These are phyloP conservation scores for Xylariaceae sp. DNA, from an alignment of 2,329 filamentous ascomycete genomes.

Conservation along the genomic window DNA sequence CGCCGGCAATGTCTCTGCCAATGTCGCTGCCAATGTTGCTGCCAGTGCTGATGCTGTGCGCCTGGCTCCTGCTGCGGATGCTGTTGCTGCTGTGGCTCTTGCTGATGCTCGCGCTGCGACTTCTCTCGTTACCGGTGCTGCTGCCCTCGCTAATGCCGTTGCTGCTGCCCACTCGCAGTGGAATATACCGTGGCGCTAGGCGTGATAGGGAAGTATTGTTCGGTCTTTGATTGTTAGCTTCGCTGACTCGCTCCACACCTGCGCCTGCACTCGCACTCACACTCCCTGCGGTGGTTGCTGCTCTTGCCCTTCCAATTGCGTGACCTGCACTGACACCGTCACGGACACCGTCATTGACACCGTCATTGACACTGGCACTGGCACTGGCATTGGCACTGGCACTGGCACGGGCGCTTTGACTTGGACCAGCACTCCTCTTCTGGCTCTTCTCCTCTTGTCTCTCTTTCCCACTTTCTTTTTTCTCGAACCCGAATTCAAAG, in stretches of 20 bases:
- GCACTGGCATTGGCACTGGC: slow-evolving; percentile 16
- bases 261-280: neutral
- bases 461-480: no score
- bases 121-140: neutral
- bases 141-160: neutral
- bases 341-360: neutral
- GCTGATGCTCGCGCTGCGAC: neutral
- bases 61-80: no score
- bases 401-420: no score
- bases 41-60: no score
- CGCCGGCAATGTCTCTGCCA: neutral
- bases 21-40: no score
- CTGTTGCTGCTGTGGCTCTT: neutral
- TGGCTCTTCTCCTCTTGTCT: neutral
- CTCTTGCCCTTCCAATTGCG: neutral
- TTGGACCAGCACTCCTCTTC: neutral
- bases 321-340: no score
- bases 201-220: slow-evolving; percentile 26
- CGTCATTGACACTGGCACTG: slow-evolving; percentile 1
- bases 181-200: slow-evolving; percentile 4
- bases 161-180: neutral
- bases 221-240: slow-evolving; percentile 21
- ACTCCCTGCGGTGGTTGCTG: neutral
- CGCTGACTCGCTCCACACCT: neutral
- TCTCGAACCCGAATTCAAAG: neutral